Percentiles rank a stretch among this genome's conserved stretches.
These are phyloP conservation scores for Tuber borchii DNA, from an alignment of 495 filamentous ascomycete species.

Conservation along the genomic window DNA sequence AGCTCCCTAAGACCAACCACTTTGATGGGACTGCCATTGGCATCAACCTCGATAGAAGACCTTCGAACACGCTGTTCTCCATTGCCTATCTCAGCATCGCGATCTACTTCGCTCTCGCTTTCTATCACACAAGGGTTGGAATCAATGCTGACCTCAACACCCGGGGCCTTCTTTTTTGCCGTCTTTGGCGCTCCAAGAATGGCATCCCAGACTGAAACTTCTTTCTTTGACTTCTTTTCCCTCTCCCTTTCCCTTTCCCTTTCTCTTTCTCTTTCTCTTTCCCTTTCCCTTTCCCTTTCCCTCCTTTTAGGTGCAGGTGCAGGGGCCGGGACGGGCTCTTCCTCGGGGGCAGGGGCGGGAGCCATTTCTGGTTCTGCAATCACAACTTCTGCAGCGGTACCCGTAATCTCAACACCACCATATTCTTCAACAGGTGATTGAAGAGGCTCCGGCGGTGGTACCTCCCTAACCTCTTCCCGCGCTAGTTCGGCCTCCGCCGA, in stretches of 20 bases:
- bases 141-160: slow-evolving; percentile 30
- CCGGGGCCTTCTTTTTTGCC: slow-evolving; percentile 25
- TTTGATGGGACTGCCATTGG: slow-evolving; percentile 35
- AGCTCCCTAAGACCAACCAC: slow-evolving; percentile 36
- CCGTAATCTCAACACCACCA: slow-evolving; percentile 10
- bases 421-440: not conserved
- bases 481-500: not conserved
- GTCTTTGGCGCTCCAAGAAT: slow-evolving; percentile 32
- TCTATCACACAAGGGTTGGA: slow-evolving; percentile 13
- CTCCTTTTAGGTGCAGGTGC: slow-evolving; percentile 6
- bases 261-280: not conserved
- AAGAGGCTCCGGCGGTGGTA: not conserved
- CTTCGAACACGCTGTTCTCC: slow-evolving; percentile 32
- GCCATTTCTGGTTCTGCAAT: slow-evolving; percentile 16
- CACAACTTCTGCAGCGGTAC: slow-evolving; percentile 12
- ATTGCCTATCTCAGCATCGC: slow-evolving; percentile 17
- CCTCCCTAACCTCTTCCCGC: slow-evolving; percentile 6
- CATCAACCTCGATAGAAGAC: slow-evolving; percentile 29
- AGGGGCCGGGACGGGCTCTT: slow-evolving; percentile 6
- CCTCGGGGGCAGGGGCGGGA: not conserved
- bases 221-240: slow-evolving; percentile 24
- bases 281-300: slow-evolving; percentile 18
- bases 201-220: slow-evolving; percentile 27
- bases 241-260: slow-evolving; percentile 5
- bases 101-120: slow-evolving; percentile 8